Percentiles rank a stretch among this genome's conserved stretches.
Conservation (phyloP, 2,329 filamentous ascomycete genomes). For the Fusarium denticulatum region DNA sequence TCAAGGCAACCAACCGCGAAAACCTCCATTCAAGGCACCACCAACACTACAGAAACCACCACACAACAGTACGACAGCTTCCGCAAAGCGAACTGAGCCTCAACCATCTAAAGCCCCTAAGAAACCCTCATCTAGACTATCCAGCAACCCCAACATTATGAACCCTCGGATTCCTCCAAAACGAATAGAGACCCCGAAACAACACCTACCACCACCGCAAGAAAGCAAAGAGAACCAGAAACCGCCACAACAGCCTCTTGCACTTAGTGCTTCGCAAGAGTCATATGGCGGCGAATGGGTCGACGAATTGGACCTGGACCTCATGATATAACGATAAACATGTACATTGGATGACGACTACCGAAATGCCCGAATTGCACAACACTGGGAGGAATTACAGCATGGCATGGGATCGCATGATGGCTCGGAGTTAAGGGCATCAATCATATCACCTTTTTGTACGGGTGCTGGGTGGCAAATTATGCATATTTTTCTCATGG, state of each 20-base stretch:
- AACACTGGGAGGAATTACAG: background rate
- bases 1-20: background rate
- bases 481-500: slow-evolving; percentile 1
- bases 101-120: background rate
- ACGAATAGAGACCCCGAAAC: background rate
- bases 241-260: slow-evolving; percentile 5
- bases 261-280: slow-evolving; percentile 49
- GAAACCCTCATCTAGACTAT: background rate
- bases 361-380: background rate
- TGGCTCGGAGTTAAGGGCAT: slow-evolving; percentile 9
- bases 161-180: background rate
- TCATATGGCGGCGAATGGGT: slow-evolving; percentile 53
- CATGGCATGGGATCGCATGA: background rate
- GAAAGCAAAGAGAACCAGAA: slow-evolving; percentile 42
- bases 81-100: background rate
- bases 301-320: slow-evolving; percentile 49
- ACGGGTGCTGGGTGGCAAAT: slow-evolving; percentile 6
- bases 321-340: slow-evolving; percentile 40
- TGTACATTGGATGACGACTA: slow-evolving; percentile 14
- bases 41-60: background rate
- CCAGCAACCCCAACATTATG: background rate
- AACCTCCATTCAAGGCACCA: background rate
- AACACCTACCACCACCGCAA: background rate
- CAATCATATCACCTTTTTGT: background rate
- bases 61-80: background rate